Evolutionary conservation across 805 yeast genomes (phyloP), one percentile per base, ranked within the genome.

Genomic region (Sugiyamaella floridensis): DNA sequence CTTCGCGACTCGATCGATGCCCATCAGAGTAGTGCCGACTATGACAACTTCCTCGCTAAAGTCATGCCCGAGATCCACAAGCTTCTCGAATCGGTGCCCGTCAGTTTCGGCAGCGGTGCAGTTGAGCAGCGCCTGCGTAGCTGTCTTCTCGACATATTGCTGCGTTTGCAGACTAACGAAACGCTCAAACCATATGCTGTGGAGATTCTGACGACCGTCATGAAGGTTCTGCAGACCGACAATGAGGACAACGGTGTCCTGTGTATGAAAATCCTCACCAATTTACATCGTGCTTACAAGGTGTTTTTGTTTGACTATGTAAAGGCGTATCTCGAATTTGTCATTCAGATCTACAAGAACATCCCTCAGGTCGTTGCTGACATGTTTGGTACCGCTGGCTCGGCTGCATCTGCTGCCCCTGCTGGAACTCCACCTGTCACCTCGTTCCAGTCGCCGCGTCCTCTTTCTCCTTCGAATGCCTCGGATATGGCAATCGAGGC

Each of bases 241-340:
- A 93, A 93, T 66, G 99, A 95, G 67, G 97, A 90, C 56, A 93
- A 93, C 66, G 98, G 98, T 48, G 88, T 89, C 0, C 74, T 89
- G 49, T 85, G 95, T 67, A 82, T 93, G 85, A 89, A 88, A 65
- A 83, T 89, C 51, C 76, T 90, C 48, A 88, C 97, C 15, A 79
- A 85, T 29, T 71, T 92, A 47, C 96, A 90, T 71, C 86, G 93
- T 66, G 80, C 90, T 1, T 92, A 86, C 71, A 92, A 88, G 70
- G 64, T 76, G 12, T 72, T 75, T 20, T 71, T 90, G 49, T 73
- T 77, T 15, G 89, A 81, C 15, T 82, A 83, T 59, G 96, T 92
- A 2, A 83, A 79, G 56, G 82, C 84, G 1, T 95, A 93, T 60
- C 79, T 92, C 40, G 85, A 81, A 43, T 73, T 89, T 18, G 85